Conservation (phyloP, 2,329 filamentous ascomycete genomes). For the Ophiostoma himal-ulmi region DNA sequence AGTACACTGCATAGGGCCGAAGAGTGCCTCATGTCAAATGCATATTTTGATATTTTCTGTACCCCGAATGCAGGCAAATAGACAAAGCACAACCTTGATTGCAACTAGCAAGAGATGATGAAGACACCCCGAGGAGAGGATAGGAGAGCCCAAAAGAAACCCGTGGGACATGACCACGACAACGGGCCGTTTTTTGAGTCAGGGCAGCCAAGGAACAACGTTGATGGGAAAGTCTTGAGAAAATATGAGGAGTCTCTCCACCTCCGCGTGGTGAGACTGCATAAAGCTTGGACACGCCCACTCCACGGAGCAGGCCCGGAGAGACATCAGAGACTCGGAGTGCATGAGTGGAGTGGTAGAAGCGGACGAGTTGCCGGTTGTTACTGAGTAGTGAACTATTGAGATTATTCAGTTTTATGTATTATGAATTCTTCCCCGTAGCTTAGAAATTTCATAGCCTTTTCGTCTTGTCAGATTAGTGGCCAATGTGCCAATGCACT, state of each 20-base stretch:
- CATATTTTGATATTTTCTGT: neutral
- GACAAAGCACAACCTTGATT: neutral
- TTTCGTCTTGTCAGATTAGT: neutral
- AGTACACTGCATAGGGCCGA: neutral
- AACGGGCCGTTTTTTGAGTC: slow-evolving; percentile 6
- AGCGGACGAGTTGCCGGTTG: slow-evolving; percentile 7
- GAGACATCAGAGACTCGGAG: neutral
- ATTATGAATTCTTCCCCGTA: neutral
- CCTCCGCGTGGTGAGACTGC: slow-evolving; percentile 4
- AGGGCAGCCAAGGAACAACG: neutral
- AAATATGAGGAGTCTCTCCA: neutral
- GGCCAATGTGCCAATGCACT: slow-evolving; percentile 7
- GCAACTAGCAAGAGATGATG: neutral
- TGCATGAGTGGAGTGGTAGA: neutral
- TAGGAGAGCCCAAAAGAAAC: neutral
- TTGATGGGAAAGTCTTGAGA: neutral
- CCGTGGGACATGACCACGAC: slow-evolving; percentile 9
- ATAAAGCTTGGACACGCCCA: neutral
- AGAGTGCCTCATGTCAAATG: neutral
- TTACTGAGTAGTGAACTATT: neutral
- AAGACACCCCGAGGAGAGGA: neutral
- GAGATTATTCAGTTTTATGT: neutral
- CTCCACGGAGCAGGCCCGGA: slow-evolving; percentile 1
- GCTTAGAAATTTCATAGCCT: neutral
- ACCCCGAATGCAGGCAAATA: slow-evolving; percentile 7